phyloP scores from a whole-genome alignment of 306 rosid genomes.

The Quercus gilva region DNA sequence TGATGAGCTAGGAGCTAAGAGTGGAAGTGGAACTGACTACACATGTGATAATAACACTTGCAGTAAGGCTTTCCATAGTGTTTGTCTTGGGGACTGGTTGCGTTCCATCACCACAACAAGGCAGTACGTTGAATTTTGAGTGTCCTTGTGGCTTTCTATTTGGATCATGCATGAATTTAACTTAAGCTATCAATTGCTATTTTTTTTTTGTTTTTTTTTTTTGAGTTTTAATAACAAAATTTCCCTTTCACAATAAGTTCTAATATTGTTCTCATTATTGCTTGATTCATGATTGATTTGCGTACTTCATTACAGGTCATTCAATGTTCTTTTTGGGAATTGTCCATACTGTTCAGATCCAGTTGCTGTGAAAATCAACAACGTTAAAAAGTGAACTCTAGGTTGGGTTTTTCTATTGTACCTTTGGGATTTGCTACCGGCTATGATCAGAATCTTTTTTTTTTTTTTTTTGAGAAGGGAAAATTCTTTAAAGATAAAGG shows the following conservation, averaged over 20 bases:
- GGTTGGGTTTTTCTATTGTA: too few relatives aligned
- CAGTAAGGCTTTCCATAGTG: slow-evolving; percentile 30
- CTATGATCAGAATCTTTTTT: too few relatives aligned
- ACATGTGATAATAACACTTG: slow-evolving; percentile 28
- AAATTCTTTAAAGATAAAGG: too few relatives aligned
- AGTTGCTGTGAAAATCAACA: slow-evolving; percentile 32
- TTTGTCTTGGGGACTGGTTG: slow-evolving; percentile 40
- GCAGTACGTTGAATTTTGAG: slow-evolving; percentile 31
- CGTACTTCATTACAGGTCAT: slow-evolving; percentile 32
- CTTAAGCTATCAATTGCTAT: not conserved
- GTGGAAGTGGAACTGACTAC: slow-evolving; percentile 36
- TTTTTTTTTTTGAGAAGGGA: too few relatives aligned
- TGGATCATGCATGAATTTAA: not conserved
- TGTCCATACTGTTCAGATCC: slow-evolving; percentile 42
- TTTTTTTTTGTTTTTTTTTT: too few relatives aligned
- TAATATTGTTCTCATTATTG: not conserved
- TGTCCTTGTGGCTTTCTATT: not conserved
- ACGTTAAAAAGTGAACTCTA: slow-evolving; percentile 6
- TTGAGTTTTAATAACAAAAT: too few relatives aligned
- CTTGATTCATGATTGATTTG: not conserved
- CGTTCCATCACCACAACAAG: slow-evolving; percentile 41
- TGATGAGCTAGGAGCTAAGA: slow-evolving; percentile 38
- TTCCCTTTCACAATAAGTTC: not conserved
- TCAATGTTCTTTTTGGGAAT: slow-evolving; percentile 35
- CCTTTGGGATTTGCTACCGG: too few relatives aligned